phyloP scores from a whole-genome alignment of 345 rosid species.

The Raphanus sativus region DNA sequence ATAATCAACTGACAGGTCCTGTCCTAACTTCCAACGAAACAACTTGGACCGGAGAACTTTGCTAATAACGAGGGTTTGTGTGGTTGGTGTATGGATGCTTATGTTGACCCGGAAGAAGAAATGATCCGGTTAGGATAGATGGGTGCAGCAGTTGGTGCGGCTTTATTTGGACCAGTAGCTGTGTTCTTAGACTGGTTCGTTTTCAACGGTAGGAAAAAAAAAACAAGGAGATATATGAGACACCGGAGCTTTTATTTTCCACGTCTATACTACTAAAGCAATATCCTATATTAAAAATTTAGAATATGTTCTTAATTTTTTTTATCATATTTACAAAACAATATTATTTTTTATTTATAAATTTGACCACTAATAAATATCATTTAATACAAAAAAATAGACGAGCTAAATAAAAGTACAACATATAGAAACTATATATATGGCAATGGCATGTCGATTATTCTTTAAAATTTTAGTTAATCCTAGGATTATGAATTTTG shows the following conservation, averaged over 20 bases:
- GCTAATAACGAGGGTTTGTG: slow-evolving; percentile 65
- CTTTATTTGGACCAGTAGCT: slow-evolving; percentile 29
- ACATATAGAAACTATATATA: too few species aligned
- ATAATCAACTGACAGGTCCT: slow-evolving; percentile 59
- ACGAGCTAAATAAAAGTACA: too few species aligned
- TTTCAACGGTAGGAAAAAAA: not conserved
- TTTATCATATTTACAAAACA: too few species aligned
- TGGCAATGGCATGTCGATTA: too few species aligned
- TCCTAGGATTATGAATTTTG: too few species aligned
- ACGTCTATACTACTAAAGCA: too few species aligned
- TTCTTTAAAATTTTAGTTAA: too few species aligned
- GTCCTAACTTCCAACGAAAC: slow-evolving; percentile 25
- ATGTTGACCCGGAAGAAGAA: slow-evolving; percentile 23
- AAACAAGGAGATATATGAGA: not conserved
- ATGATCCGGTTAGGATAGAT: slow-evolving; percentile 41
- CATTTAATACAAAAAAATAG: too few species aligned
- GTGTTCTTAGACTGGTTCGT: slow-evolving; percentile 7
- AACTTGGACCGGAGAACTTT: slow-evolving; percentile 27
- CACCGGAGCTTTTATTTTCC: not conserved
- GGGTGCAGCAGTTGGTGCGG: slow-evolving; percentile 53
- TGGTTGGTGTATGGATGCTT: slow-evolving; percentile 49
- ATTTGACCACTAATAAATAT: too few species aligned
- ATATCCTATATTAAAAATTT: too few species aligned
- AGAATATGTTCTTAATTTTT: too few species aligned
- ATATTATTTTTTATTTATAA: too few species aligned